phyloP scores from a whole-genome alignment of 2,329 filamentous ascomycete species.

The Pseudogymnoascus sp. region DNA sequence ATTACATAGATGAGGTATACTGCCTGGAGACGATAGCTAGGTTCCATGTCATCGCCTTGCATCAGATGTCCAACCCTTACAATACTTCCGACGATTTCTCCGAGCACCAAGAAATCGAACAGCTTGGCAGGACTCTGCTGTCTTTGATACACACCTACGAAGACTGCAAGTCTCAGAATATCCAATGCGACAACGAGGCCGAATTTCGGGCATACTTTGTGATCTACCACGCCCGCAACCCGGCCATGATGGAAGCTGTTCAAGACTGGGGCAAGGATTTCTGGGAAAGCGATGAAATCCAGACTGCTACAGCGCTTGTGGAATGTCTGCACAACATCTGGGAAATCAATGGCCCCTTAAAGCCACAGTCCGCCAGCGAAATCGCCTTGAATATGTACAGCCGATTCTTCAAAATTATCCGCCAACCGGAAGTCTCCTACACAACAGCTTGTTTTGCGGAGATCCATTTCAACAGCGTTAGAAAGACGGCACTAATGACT shows the following conservation, averaged over 20 bases:
- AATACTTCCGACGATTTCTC: slow-evolving; percentile 52
- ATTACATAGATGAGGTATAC: slow-evolving; percentile 50
- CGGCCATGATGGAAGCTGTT: slow-evolving; percentile 46
- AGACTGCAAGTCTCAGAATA: slow-evolving; percentile 49
- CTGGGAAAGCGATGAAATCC: slow-evolving; percentile 50
- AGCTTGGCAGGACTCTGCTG: slow-evolving; percentile 55
- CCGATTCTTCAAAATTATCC: slow-evolving; percentile 52
- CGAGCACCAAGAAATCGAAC: slow-evolving; percentile 59
- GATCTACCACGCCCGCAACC: slow-evolving; percentile 50
- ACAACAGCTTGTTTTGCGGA: slow-evolving; percentile 63
- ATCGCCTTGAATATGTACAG: slow-evolving; percentile 41
- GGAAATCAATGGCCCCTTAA: slow-evolving; percentile 48
- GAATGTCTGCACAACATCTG: slow-evolving; percentile 51
- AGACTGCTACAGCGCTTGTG: slow-evolving; percentile 51
- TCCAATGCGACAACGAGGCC: slow-evolving; percentile 52
- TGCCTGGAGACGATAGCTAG: slow-evolving; percentile 57
- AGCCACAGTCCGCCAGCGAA: slow-evolving; percentile 29
- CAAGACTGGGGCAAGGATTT: slow-evolving; percentile 46
- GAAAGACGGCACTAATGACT: slow-evolving; percentile 48
- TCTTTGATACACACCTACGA: slow-evolving; percentile 60
- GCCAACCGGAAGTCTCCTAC: slow-evolving; percentile 50
- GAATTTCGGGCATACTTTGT: slow-evolving; percentile 60
- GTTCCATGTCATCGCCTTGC: slow-evolving; percentile 57
- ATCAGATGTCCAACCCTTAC: slow-evolving; percentile 50
- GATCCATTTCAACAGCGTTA: slow-evolving; percentile 54